Base-by-base conservation (phyloP, 1,284 basidiomycete genomes). In the Papiliotrema nemorosa region DNA sequence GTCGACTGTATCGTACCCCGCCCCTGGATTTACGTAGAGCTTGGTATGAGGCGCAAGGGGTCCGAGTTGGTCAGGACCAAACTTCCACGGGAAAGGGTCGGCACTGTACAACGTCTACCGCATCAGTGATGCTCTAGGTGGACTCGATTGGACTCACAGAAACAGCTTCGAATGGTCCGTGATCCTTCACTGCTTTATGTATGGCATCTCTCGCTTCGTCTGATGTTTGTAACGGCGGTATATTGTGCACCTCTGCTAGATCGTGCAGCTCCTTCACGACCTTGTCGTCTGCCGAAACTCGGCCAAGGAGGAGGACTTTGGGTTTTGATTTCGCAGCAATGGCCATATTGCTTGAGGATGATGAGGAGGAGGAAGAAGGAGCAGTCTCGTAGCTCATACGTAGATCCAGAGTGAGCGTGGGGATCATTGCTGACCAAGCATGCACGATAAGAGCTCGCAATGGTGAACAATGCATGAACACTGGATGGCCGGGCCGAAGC, bases 161-260 rank as follows among this genome's bases (percentile, higher is more conserved):
- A 16, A 54, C n/a, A 20, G 26, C 43, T 7, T 33, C 40, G 22
- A 54, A 54, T 20, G 53, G 48, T 2, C 53, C 53, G 34, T 54
- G 35, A 6, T 50, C 38, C 24, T 42, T 18, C 2, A 46, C 49
- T 2, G 18, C 26, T 20, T 35, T 6, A 5, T 13, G 16, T 13
- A 49, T 49, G 5, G 47, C 38, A 2, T 22, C 5, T 26, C 7
- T 18, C 21, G 31, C 38, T 18, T 43, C 40, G 3, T 21, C 20
- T n/a, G n/a, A n/a, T 5, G 14, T 21, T 13, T 26, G 9, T 2
- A n/a, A 5, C 3, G 47, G 27, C 6, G 31, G 29, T 4, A 49
- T 3, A 25, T 33, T 49, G 33, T 42, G 29, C 9, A 50, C 44
- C 12, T 54, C 44, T 5, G 53, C 51, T 2, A 53, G 12, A 16